These are phyloP conservation scores for Pulchroboletus neoregius DNA, from an alignment of 1,284 basidiomycete species.

Conservation along the genomic window DNA sequence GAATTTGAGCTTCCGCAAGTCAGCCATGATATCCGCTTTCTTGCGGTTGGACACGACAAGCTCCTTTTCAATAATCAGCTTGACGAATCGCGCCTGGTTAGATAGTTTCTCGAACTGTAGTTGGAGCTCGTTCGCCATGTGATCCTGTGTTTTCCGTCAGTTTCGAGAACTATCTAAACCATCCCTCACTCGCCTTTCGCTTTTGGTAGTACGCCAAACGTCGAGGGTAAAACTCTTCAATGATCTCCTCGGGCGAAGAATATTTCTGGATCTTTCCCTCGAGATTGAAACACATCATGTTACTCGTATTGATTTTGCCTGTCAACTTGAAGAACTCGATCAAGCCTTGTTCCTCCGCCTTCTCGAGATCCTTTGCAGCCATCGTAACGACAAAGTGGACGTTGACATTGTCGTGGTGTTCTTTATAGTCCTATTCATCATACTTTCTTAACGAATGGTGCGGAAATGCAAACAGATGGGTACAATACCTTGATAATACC, in stretches of 20 bases:
- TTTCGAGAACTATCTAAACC: not conserved
- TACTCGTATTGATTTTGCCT: slow-evolving; percentile 80
- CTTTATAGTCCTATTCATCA: slow-evolving; percentile 79
- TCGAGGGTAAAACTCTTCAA: slow-evolving; percentile 91
- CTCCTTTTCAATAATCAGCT: slow-evolving; percentile 91
- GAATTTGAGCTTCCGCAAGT: slow-evolving; percentile 85
- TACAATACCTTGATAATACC: slow-evolving; percentile 57
- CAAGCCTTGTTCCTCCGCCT: slow-evolving; percentile 86
- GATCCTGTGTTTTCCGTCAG: slow-evolving; percentile 53
- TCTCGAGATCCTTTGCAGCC: slow-evolving; percentile 76
- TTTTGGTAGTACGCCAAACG: slow-evolving; percentile 91
- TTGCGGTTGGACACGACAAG: slow-evolving; percentile 93
- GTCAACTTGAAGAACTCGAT: slow-evolving; percentile 91
- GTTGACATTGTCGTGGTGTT: slow-evolving; percentile 91
- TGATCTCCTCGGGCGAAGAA: slow-evolving; percentile 83
- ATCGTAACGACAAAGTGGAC: slow-evolving; percentile 90
- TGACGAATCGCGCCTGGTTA: slow-evolving; percentile 96
- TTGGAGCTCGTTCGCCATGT: slow-evolving; percentile 84
- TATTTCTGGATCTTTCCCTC: slow-evolving; percentile 98
- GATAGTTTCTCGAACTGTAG: slow-evolving; percentile 79
- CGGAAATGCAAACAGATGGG: not conserved
- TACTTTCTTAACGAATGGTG: not conserved
- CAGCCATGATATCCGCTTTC: slow-evolving; percentile 81
- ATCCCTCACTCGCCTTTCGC: slow-evolving; percentile 65
- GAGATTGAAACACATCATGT: slow-evolving; percentile 99